Evolutionary conservation across 352 stramenopile genomes (phyloP).

Genomic region (Thalassiosira mediterranea): DNA sequence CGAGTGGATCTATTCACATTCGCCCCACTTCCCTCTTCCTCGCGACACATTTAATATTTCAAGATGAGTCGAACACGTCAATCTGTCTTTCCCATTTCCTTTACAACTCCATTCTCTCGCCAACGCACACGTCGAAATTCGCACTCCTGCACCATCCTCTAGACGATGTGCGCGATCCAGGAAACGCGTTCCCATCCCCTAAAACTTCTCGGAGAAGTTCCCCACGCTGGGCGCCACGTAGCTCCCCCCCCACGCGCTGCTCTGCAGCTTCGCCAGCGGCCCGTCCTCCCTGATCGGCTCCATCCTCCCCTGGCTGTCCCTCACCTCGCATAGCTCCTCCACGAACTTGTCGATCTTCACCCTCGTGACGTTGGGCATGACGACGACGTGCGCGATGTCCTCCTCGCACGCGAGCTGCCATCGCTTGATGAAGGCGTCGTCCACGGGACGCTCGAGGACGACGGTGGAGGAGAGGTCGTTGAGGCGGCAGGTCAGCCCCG

Average conservation of each 20-base stretch:
- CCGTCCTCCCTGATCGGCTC: constrained; percentile 50
- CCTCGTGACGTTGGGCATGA: constrained; percentile 85
- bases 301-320: constrained; percentile 63
- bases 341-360: constrained; percentile 84
- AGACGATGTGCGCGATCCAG: not conserved
- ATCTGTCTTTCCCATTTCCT: too few species aligned
- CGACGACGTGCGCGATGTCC: constrained; percentile 84
- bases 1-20: too few species aligned
- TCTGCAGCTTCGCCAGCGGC: constrained; percentile 60
- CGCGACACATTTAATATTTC: too few species aligned
- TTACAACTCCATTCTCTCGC: too few species aligned
- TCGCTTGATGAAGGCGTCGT: constrained; percentile 77
- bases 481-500: constrained; percentile 72
- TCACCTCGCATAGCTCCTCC: constrained; percentile 69
- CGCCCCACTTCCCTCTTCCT: too few species aligned
- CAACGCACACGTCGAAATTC: too few species aligned
- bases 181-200: constrained; percentile 2
- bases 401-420: constrained; percentile 84
- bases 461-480: constrained; percentile 82
- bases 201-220: constrained; percentile 38
- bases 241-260: constrained; percentile 54
- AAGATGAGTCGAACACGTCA: too few species aligned
- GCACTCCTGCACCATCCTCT: not conserved
- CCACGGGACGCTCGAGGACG: constrained; percentile 76
- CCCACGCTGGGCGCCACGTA: constrained; percentile 29